These are phyloP conservation scores for Xerocomellus amylosporus DNA, from an alignment of 768 basidiomycete species.

Conservation along the genomic window DNA sequence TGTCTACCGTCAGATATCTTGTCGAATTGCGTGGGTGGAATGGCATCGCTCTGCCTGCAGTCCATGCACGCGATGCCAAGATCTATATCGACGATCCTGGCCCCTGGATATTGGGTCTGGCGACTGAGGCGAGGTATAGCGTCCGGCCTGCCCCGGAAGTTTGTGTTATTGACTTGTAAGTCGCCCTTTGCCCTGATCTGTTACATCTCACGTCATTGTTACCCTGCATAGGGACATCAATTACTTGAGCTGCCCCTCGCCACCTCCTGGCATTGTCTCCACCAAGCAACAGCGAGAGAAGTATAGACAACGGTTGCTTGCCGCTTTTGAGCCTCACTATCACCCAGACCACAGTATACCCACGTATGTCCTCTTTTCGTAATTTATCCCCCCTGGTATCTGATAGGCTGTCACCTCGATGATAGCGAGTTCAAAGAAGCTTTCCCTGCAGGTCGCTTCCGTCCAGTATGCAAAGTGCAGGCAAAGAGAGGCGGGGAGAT, in stretches of 20 bases:
- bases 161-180: constrained; percentile 83
- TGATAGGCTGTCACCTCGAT: constrained; percentile 6
- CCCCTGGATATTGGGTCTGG: constrained; percentile 92
- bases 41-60: constrained; percentile 77
- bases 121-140: constrained; percentile 80
- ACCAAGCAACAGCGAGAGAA: constrained; percentile 77
- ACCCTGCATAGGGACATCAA: constrained; percentile 62
- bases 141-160: constrained; percentile 76
- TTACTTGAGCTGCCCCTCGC: constrained; percentile 80
- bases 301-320: constrained; percentile 67
- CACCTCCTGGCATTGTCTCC: constrained; percentile 73
- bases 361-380: constrained; percentile 40
- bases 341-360: constrained; percentile 87
- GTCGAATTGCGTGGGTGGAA: constrained; percentile 93
- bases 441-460: constrained; percentile 88
- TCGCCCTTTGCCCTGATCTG: constrained; percentile 11
- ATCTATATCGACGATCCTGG: constrained; percentile 96
- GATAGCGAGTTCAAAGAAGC: constrained; percentile 90
- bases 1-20: constrained; percentile 87
- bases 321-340: constrained; percentile 82
- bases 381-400: neutral
- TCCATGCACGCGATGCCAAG: constrained; percentile 86
- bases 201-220: constrained; percentile 5
- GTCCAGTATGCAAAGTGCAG: constrained; percentile 88
- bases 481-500: constrained; percentile 78